These are phyloP conservation scores for Xanthoconium purpureum DNA, from an alignment of 768 basidiomycete species.

Conservation along the genomic window DNA sequence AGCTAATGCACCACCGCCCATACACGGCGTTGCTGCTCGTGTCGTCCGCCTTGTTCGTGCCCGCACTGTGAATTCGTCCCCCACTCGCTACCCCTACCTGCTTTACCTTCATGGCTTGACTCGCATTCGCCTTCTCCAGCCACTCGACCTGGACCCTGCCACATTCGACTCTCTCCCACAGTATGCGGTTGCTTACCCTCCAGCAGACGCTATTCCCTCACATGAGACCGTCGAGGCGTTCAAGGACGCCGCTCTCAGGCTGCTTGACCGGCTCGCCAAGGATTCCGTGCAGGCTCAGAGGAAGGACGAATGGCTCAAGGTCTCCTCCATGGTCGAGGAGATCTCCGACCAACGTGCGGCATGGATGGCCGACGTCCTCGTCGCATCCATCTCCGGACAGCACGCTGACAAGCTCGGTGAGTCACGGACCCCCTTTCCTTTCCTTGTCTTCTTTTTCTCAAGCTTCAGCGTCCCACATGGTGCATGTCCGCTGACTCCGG, in stretches of 20 bases:
- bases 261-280: conserved; percentile 61
- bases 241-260: conserved; percentile 60
- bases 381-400: conserved; percentile 54
- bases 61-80: conserved; percentile 35
- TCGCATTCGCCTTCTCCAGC: conserved; percentile 53
- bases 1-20: conserved; percentile 32
- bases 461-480: neutral
- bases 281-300: conserved; percentile 44
- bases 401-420: conserved; percentile 71
- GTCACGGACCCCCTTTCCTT: conserved; percentile 18
- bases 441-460: neutral
- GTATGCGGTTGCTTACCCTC: conserved; percentile 48
- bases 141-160: conserved; percentile 32
- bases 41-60: conserved; percentile 69
- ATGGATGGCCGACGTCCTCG: conserved; percentile 77
- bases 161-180: conserved; percentile 34
- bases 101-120: conserved; percentile 72
- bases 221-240: conserved; percentile 61
- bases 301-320: conserved; percentile 66
- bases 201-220: conserved; percentile 42
- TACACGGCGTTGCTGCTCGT: conserved; percentile 69
- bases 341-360: conserved; percentile 58
- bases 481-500: conserved; percentile 1
- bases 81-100: conserved; percentile 55
- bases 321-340: conserved; percentile 71